phyloP scores from a whole-genome alignment of 1,284 basidiomycete genomes.

The Xerocomus nothofagi region DNA sequence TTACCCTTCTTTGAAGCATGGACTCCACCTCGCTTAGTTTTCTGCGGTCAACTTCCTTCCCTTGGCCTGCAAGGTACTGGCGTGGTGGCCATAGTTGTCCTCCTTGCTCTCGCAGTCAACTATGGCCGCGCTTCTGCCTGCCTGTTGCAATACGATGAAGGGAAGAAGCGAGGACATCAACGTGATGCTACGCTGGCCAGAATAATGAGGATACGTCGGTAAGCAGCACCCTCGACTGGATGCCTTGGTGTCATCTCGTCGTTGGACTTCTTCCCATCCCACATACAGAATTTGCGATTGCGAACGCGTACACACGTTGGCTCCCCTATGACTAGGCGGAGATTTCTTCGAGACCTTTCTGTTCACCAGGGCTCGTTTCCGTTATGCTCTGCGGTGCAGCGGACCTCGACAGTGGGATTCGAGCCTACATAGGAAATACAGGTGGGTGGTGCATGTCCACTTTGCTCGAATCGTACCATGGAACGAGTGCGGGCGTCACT shows the following conservation, averaged over 20 bases:
- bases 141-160: slow-evolving; percentile 26
- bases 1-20: slow-evolving; percentile 22
- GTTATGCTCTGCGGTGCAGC: slow-evolving; percentile 28
- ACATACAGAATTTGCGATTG: slow-evolving; percentile 30
- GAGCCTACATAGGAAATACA: slow-evolving; percentile 19
- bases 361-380: slow-evolving; percentile 17
- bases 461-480: slow-evolving; percentile 14
- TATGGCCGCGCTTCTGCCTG: slow-evolving; percentile 28
- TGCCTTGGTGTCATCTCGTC: slow-evolving; percentile 11
- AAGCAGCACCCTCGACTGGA: slow-evolving; percentile 23
- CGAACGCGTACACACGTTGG: slow-evolving; percentile 20
- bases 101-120: slow-evolving; percentile 27
- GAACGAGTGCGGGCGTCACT: slow-evolving; percentile 13
- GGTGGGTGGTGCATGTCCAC: slow-evolving; percentile 31
- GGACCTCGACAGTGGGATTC: slow-evolving; percentile 20
- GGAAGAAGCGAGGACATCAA: slow-evolving; percentile 32
- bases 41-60: slow-evolving; percentile 30
- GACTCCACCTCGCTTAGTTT: slow-evolving; percentile 30
- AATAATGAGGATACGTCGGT: slow-evolving; percentile 27
- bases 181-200: slow-evolving; percentile 32
- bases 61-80: slow-evolving; percentile 34
- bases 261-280: slow-evolving; percentile 21
- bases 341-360: slow-evolving; percentile 24
- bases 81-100: slow-evolving; percentile 20
- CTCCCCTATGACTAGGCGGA: slow-evolving; percentile 29